These are phyloP conservation scores for Melaleuca quinquenervia DNA, from an alignment of 345 rosid species.

Conservation along the genomic window DNA sequence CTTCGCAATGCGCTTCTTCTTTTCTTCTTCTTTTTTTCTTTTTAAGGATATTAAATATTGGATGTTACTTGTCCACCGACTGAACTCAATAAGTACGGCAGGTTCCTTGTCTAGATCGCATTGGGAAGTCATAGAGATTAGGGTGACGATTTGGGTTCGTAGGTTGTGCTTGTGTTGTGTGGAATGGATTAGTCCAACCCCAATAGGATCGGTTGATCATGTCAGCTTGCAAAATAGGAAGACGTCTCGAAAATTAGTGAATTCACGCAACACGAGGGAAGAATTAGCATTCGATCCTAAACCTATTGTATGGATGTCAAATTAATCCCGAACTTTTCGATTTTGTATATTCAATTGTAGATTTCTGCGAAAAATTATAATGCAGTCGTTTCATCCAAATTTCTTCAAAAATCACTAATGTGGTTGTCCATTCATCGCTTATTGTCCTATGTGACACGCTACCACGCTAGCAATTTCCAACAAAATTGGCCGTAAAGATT, in stretches of 20 bases:
- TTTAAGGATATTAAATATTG: not conserved
- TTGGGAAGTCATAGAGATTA: not conserved
- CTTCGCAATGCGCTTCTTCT: not conserved
- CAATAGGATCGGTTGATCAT: not conserved
- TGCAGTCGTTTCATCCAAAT: not conserved
- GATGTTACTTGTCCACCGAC: not conserved
- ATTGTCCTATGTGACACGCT: no score
- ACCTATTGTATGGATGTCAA: not conserved
- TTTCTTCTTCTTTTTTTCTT: not conserved
- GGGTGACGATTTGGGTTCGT: not conserved
- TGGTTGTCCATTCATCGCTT: no score
- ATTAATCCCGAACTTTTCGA: not conserved
- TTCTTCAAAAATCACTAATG: rapidly evolving
- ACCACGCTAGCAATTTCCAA: no score
- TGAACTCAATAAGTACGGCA: not conserved
- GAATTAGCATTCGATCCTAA: not conserved
- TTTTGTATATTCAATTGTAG: not conserved
- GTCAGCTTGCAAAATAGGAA: not conserved
- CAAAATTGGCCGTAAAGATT: no score
- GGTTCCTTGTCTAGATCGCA: not conserved
- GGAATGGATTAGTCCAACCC: not conserved
- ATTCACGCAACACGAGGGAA: not conserved
- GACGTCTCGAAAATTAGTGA: not conserved
- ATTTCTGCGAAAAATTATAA: not conserved
- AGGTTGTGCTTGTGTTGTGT: not conserved